Evolutionary conservation across 768 basidiomycete species (phyloP), one percentile per base, ranked within the genome.

Genomic region (Hericium coralloides): DNA sequence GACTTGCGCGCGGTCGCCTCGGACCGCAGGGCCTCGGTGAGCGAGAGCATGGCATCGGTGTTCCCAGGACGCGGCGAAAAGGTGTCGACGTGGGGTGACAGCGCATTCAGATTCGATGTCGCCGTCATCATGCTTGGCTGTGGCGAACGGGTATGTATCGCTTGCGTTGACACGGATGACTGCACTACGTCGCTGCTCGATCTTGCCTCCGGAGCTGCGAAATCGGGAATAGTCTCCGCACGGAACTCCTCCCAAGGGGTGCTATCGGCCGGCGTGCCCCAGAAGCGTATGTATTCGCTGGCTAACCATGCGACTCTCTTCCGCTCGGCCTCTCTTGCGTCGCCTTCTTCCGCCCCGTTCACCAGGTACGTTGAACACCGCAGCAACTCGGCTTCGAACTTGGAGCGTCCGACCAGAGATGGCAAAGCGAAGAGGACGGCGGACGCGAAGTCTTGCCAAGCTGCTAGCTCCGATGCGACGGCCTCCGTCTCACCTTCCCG

Each of bases 381-480:
- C 31, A 78, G 70, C 50, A 90, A 80, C 66, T 92, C 89, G n/a
- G 68, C 65, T 68, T 91, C 89, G 60, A 91, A 87, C 43, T 76
- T 77, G 15, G 68, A 63, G 17, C 74, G 76, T 0, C 79, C 82
- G 38, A 81, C 76, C 38, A 84, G 64, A 7, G 71, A 66, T 8
- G 90, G 89, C 12, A 90, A 63, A 53, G 77, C 77, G 36, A 89
- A 76, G 4, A 89, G 60, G 38, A 88, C 66, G 2, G 83, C 74
- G 1, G 80, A 78, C 1, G 85, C 80, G 60, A 87, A 87, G 51
- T 79, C 77, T 64, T 76, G 77, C 87, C 86, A 89, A 17, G 69
- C 68, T 56, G 59, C 63, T 18, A 49, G 37, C 20, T 62, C 56
- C n/a, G 47, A 58, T 26, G 23, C 51, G 10, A 56, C 59, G n/a